Percentiles rank a stretch among this genome's conserved stretches.
Conservation (phyloP, 208 protist genomes). For the Vickermania spadyakhi region DNA sequence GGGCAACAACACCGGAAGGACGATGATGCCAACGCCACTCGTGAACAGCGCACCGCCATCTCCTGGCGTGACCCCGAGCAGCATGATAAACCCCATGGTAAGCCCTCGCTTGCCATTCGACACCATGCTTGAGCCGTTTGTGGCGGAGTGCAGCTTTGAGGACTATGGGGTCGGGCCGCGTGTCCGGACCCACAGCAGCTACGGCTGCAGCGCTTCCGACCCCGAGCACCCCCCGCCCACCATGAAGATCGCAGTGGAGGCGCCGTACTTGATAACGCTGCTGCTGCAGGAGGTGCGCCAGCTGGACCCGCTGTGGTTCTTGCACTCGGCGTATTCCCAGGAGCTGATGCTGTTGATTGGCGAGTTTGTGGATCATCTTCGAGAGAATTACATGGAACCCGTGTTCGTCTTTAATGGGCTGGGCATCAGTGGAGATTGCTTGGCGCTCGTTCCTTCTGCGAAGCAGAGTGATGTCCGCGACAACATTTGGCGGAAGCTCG, state of each 20-base stretch:
- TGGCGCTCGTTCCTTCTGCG: conserved; percentile 55
- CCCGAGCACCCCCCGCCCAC: too few relatives aligned
- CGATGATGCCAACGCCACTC: too few relatives aligned
- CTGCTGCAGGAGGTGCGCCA: conserved; percentile 45
- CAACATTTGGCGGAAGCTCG: conserved; percentile 56
- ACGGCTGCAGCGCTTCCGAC: too few relatives aligned
- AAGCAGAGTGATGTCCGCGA: conserved; percentile 45
- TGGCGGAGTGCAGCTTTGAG: too few relatives aligned
- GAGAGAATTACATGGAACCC: conserved; percentile 51
- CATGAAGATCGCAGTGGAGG: conserved; percentile 68
- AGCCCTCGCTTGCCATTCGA: too few relatives aligned
- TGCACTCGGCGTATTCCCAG: conserved; percentile 65
- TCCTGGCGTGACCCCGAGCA: too few relatives aligned
- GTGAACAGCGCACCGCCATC: too few relatives aligned
- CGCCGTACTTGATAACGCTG: conserved; percentile 62
- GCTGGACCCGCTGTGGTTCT: conserved; percentile 68
- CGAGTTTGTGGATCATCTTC: conserved; percentile 58
- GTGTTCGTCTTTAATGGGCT: conserved; percentile 81
- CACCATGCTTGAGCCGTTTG: too few relatives aligned
- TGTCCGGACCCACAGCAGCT: too few relatives aligned
- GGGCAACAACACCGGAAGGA: too few relatives aligned
- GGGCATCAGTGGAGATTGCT: conserved; percentile 69
- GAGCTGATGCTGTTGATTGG: conserved; percentile 50
- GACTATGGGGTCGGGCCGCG: too few relatives aligned
- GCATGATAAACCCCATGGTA: too few relatives aligned